Conservation (phyloP, 2,329 filamentous ascomycete species). For the Paracorniculantispora psalliotae region DNA sequence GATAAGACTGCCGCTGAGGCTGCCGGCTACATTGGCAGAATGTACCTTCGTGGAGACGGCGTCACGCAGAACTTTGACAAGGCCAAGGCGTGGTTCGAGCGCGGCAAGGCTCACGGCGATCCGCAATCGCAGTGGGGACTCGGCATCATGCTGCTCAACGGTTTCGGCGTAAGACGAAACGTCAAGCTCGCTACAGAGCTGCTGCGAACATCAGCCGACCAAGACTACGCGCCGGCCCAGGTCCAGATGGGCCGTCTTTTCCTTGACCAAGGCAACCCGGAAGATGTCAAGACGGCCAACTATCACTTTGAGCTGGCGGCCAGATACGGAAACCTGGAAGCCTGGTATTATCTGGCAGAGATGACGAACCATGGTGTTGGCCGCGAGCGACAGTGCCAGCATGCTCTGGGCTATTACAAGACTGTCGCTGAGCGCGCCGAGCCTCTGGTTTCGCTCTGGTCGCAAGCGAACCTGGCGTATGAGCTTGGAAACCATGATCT, state of each 20-base stretch:
- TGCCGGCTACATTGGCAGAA: slow-evolving; percentile 80
- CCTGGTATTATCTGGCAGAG: slow-evolving; percentile 88
- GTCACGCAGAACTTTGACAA: slow-evolving; percentile 71
- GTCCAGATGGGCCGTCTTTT: slow-evolving; percentile 80
- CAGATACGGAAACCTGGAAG: slow-evolving; percentile 77
- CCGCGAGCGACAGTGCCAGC: slow-evolving; percentile 69
- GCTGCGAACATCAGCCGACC: slow-evolving; percentile 74
- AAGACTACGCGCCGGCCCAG: slow-evolving; percentile 74
- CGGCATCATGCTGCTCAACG: slow-evolving; percentile 77
- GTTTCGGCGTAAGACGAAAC: slow-evolving; percentile 67
- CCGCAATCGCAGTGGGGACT: slow-evolving; percentile 79
- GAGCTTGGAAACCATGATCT: slow-evolving; percentile 72
- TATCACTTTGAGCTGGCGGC: slow-evolving; percentile 86
- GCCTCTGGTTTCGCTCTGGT: slow-evolving; percentile 69
- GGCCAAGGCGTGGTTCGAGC: slow-evolving; percentile 77
- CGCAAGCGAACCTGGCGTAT: slow-evolving; percentile 78
- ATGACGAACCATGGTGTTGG: slow-evolving; percentile 77
- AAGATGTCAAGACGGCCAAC: slow-evolving; percentile 70
- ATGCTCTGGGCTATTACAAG: slow-evolving; percentile 80
- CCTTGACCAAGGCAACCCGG: slow-evolving; percentile 69
- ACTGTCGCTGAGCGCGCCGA: slow-evolving; percentile 70
- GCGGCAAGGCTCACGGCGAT: slow-evolving; percentile 70
- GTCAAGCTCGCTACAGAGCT: slow-evolving; percentile 66
- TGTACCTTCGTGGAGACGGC: slow-evolving; percentile 85
- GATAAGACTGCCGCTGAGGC: slow-evolving; percentile 79